Evolutionary conservation across 768 basidiomycete species (phyloP), one percentile per base, ranked within the genome.

Genomic region (Paxillus ammoniavirescens): DNA sequence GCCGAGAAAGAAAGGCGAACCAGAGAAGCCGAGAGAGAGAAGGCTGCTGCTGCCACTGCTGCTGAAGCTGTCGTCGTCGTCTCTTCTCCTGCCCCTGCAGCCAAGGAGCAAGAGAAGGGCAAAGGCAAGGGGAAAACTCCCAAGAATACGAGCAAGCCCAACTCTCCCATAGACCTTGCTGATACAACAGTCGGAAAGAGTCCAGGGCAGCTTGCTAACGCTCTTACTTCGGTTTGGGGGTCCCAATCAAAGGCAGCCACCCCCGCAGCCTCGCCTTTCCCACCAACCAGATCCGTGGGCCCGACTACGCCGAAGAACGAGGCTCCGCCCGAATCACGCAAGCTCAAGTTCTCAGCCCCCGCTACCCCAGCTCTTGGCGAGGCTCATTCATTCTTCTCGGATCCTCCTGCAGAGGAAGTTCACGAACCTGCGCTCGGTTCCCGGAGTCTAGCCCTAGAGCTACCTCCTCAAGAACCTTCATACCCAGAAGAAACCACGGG

Each of bases 141-240:
- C 55, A 59, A 68, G 61, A 46, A 61, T 37, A 42, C 61, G 26
- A 67, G 56, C 54, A 65, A 67, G 51, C 56, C 46, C 4, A 61
- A 3, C 45, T 64, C 66, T 15, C 65, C 69, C 28, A 55, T 76
- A 62, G 68, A 73, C 57, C 50, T 66, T 57, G 62, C 67, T 61
- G 60, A 77, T 66, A 58, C 71, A 14, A 63, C 71, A 17, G 73
- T 72, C 21, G 72, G 74, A 28, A 73, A 72, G 44, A 71, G 71
- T 35, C 64, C 74, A 12, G 67, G 69, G 10, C 71, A 66, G 49
- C 72, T 82, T 18, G 75, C 62, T 1, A 72, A 82, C 2, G 61
- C 75, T 5, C 74, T 82, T 42, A 73, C 63, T 18, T 73, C 80
- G 0, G 71, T 81, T 5, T 82, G 82, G 80, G 83, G 82, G 28